Evolutionary conservation across 352 stramenopile species (phyloP).

Genomic region (Aphanomyces astaci): DNA sequence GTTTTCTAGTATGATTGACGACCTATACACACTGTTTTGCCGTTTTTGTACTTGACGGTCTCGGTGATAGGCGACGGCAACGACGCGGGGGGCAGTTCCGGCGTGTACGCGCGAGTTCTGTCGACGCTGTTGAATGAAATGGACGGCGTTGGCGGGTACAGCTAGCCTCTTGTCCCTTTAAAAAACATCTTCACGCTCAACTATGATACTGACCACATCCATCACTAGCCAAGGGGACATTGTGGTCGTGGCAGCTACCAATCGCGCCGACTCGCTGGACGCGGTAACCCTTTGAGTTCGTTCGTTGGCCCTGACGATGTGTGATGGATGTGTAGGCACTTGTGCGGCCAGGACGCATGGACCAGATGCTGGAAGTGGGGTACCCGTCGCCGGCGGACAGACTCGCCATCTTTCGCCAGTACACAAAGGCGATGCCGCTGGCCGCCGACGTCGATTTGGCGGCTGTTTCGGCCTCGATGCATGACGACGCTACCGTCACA

Average conservation of each 20-base stretch:
- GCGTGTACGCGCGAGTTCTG: conserved; percentile 69
- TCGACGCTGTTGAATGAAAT: conserved; percentile 84
- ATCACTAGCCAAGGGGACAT: conserved; percentile 31
- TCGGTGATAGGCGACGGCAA: conserved; percentile 22
- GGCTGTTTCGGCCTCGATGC: conserved; percentile 26
- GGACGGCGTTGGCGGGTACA: conserved; percentile 54
- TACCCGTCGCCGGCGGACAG: conserved; percentile 42
- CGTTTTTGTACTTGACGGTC: conserved; percentile 1
- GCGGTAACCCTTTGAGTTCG: conserved; percentile 16
- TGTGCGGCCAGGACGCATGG: conserved; percentile 67
- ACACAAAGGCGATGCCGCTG: conserved; percentile 64
- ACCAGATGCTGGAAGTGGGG: conserved; percentile 57
- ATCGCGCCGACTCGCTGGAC: conserved; percentile 58
- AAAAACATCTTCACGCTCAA: conserved; percentile 21
- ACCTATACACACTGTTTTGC: too few relatives aligned
- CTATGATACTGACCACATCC: conserved; percentile 21
- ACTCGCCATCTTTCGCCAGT: conserved; percentile 50
- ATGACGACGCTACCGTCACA: conserved; percentile 30
- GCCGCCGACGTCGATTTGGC: conserved; percentile 44
- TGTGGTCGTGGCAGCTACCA: conserved; percentile 67
- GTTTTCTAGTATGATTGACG: conserved; percentile 34
- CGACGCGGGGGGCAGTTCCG: conserved; percentile 31
- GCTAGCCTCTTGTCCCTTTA: conserved; percentile 23
- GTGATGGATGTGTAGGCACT: conserved; percentile 30
- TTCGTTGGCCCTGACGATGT: background rate